These are phyloP conservation scores for Symbiodinium natans DNA, from an alignment of 73 alveolate genomes.

Conservation along the genomic window DNA sequence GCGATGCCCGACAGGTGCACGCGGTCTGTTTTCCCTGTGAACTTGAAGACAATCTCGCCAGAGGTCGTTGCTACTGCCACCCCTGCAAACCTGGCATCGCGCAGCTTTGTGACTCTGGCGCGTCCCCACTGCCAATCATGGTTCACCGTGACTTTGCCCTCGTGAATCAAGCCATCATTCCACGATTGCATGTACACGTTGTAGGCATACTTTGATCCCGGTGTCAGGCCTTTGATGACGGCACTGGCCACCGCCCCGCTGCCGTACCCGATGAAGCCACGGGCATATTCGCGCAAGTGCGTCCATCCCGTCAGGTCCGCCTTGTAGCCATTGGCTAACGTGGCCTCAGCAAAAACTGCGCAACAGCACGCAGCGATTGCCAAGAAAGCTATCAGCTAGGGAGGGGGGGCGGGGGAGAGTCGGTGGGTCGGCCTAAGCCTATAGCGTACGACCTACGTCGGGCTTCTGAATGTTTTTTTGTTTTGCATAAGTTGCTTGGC, in stretches of 20 bases:
- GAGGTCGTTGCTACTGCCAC: constrained; percentile 23
- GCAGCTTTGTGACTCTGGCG: background rate
- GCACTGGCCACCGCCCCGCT: constrained; percentile 35
- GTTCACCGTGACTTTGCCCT: constrained; percentile 7
- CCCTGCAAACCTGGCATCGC: background rate
- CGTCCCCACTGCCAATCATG: background rate
- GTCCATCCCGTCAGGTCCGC: background rate
- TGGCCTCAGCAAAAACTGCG: too few relatives aligned
- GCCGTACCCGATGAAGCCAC: background rate
- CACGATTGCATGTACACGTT: background rate
- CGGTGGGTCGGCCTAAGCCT: too few relatives aligned
- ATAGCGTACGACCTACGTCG: too few relatives aligned
- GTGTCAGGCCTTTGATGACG: constrained; percentile 18
- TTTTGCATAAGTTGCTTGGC: too few relatives aligned
- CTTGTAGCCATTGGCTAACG: background rate
- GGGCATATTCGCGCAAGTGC: background rate
- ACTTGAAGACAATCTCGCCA: constrained; percentile 37
- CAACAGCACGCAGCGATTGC: too few relatives aligned
- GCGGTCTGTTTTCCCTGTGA: background rate
- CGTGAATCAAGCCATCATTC: too few relatives aligned
- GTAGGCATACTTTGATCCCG: background rate
- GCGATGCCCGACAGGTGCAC: background rate
- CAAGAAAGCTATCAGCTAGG: too few relatives aligned
- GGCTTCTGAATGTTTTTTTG: too few relatives aligned
- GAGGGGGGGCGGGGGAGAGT: too few relatives aligned